Evolutionary conservation across 2,329 filamentous ascomycete species (phyloP), one percentile per base, ranked within the genome.

Genomic region (Alternaria panax): DNA sequence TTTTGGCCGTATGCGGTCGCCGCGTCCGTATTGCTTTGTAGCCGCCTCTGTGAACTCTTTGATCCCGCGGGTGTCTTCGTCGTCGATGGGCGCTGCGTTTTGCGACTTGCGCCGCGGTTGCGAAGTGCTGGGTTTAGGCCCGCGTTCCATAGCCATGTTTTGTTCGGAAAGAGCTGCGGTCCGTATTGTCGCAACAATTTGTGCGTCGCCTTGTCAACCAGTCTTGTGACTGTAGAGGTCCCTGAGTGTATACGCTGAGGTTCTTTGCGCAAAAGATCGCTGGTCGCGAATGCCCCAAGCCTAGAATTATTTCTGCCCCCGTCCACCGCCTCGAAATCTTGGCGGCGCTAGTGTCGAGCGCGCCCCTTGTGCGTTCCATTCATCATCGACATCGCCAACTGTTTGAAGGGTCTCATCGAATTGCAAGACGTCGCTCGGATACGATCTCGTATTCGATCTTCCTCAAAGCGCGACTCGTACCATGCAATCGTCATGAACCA

Each of bases 1-100:
- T 73, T 90, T 90, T 45, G 89, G 84, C 59, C 90, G 85, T 68
- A 96, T 90, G 63, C 86, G 86, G 67, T 87, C 87, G 50, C 95
- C 95, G 68, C 95, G 89, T 32, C 95, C 95, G 80, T 99, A 99
- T 54, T 85, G 85, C 71, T 88, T 86, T 69, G 92, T 86, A 52
- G 92, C 92, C 43, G 74, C 67, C 46, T 72, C 69, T 61, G 66
- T 72, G 68, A 69, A 82, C 36, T 70, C 64, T 27, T 70, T 70
- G 30, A 72, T 42, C 52, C 67, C 72, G 57, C 66, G 66, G 16
- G 71, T 65, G 51, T 77, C 75, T 57, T 71, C 72, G 52, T 74
- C 69, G 54, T 66, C 55, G 18, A 67, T 48, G 22, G 67, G 63
- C 41, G 68, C 63, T 47, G 50, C 55, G 46, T 59, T 67, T 25